Base-by-base conservation (phyloP, 2,329 filamentous ascomycete species). In the Stylonectria norvegica region DNA sequence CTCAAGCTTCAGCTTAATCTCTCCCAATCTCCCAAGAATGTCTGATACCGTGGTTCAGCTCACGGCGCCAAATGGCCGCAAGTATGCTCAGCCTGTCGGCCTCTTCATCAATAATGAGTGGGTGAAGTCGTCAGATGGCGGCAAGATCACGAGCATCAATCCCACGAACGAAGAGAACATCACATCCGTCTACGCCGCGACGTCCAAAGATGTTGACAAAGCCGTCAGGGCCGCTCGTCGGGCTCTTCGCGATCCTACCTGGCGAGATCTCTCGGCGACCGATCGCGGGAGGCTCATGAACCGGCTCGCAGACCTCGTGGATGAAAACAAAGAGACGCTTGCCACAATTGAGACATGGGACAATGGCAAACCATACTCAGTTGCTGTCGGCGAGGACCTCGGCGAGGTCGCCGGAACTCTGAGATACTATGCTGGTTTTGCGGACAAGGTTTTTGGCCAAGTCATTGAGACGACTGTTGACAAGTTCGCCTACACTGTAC, bases 21-120 rank as follows among this genome's bases (percentile, higher is more conserved):
- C 31, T 7, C 19, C 19, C 27, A 15, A 22, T 15, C 18, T 34
- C 32, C 20, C n/a, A 32, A 5, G 9, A 32, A 14, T 32, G 11
- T 22, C 53, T 22, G 39, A 56, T 28, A 47, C 48, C 25, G 40
- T 41, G 34, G 31, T 56, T 7, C 42, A 63, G 43, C 57, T 65
- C 30, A 62, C 52, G 25, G 64, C 63, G 8, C 64, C 64, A 9
- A 89, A 89, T 63, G 84, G 84, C 55, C 73, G 69, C 54, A 80
- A 78, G 52, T 86, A 85, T 52, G 69, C 65, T 20, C 80, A 85
- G 60, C 81, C 82, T 8, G 78, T 76, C 9, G 85, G 85, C 10
- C 72, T 89, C 10, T 89, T 87, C 65, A 88, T 89, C 66, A 85
- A 86, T 69, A 87, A 88, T 45, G 81, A 86, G 57, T 88, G 84